A percentile compares a stretch with the other conserved stretches of the same genome.
Conservation (phyloP, 495 filamentous ascomycete genomes). For the Halenospora varia region DNA sequence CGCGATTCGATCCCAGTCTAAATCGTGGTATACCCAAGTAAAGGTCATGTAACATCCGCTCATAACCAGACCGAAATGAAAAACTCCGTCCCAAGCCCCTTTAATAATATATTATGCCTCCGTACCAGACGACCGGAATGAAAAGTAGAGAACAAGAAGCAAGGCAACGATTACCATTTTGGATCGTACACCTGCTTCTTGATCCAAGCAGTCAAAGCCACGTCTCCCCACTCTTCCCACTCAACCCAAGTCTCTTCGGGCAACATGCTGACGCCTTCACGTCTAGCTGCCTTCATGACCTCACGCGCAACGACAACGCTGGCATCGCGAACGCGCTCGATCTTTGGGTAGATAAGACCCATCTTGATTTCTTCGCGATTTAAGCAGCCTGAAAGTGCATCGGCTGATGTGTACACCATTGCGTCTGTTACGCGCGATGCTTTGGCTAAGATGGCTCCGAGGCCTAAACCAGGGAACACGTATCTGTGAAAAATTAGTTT, state of each 20-base stretch:
- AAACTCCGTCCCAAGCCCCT: not conserved
- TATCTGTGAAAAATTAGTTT: conserved; percentile 47
- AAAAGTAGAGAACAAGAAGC: not conserved
- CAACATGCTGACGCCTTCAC: conserved; percentile 48
- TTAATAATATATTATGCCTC: not conserved
- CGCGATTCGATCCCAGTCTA: no score
- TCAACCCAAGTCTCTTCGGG: conserved; percentile 74
- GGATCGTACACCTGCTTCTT: conserved; percentile 80
- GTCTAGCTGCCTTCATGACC: conserved; percentile 84
- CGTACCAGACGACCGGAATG: not conserved
- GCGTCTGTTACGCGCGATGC: conserved; percentile 83
- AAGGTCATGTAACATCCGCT: not conserved
- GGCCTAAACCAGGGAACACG: conserved; percentile 95
- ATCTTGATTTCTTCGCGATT: conserved; percentile 74
- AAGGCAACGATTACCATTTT: conserved; percentile 9
- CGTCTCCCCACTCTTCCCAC: conserved; percentile 76
- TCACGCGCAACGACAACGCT: conserved; percentile 82
- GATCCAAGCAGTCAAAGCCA: conserved; percentile 74
- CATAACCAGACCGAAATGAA: not conserved
- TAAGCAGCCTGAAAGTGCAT: conserved; percentile 72
- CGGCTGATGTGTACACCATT: conserved; percentile 93
- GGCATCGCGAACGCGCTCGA: conserved; percentile 87
- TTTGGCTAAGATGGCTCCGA: conserved; percentile 91
- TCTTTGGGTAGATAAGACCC: conserved; percentile 88
- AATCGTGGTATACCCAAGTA: not conserved